These are phyloP conservation scores for Pseudoperonospora humuli DNA, from an alignment of 352 stramenopile genomes.

Conservation along the genomic window DNA sequence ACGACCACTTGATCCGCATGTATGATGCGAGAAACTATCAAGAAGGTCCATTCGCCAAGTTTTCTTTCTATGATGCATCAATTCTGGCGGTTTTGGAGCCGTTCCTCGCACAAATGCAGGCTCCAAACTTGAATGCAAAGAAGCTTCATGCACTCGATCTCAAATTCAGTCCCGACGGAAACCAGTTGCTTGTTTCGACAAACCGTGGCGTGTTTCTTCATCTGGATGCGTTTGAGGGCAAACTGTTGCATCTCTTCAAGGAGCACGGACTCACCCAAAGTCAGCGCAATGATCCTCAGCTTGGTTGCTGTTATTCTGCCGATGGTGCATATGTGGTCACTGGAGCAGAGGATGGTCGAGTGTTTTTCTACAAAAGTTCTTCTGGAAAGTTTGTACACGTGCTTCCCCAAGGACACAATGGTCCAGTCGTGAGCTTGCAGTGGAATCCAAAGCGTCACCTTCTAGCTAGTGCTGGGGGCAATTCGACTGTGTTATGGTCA, in stretches of 20 bases:
- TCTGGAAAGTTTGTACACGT: slow-evolving; percentile 53
- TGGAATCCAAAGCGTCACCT: slow-evolving; percentile 85
- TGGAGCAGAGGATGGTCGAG: slow-evolving; percentile 59
- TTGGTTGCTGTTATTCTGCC: slow-evolving; percentile 60
- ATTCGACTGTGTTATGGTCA: slow-evolving; percentile 77
- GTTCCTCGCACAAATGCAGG: slow-evolving; percentile 45
- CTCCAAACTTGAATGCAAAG: slow-evolving; percentile 40
- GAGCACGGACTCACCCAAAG: slow-evolving; percentile 34
- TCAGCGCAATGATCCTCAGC: slow-evolving; percentile 29
- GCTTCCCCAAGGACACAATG: slow-evolving; percentile 51
- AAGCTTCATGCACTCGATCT: slow-evolving; percentile 71
- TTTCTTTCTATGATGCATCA: slow-evolving; percentile 73
- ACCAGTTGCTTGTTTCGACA: slow-evolving; percentile 76
- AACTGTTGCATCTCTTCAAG: slow-evolving; percentile 64
- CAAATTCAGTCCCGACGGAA: slow-evolving; percentile 82
- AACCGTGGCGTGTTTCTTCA: slow-evolving; percentile 77
- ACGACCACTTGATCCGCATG: slow-evolving; percentile 83
- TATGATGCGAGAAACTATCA: slow-evolving; percentile 85
- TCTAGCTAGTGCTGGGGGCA: slow-evolving; percentile 55
- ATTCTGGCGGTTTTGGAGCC: slow-evolving; percentile 55
- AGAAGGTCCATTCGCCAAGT: slow-evolving; percentile 84
- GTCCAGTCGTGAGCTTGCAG: slow-evolving; percentile 54
- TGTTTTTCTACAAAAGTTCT: slow-evolving; percentile 61
- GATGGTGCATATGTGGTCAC: slow-evolving; percentile 72
- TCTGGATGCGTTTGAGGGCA: slow-evolving; percentile 79